Conservation (phyloP, 495 filamentous ascomycete species). For the Aspergillus cristatus region DNA sequence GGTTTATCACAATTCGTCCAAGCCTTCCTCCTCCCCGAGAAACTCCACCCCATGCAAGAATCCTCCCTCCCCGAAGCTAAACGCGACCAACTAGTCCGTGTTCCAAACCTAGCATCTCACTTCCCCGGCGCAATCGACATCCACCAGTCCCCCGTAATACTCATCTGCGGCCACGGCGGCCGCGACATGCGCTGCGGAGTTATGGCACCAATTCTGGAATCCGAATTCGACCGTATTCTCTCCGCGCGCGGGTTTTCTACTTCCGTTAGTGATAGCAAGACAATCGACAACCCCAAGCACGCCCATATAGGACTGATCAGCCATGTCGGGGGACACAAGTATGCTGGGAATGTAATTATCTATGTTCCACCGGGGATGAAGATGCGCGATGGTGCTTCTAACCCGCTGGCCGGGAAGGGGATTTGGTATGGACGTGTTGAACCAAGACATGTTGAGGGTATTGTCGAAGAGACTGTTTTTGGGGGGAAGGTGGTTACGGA, state of each 20-base stretch:
- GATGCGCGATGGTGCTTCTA: conserved; percentile 13
- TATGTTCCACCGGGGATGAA: conserved; percentile 62
- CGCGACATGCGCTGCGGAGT: conserved; percentile 75
- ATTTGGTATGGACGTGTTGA: conserved; percentile 92
- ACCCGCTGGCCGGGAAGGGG: conserved; percentile 65
- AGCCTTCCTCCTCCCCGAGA: conserved; percentile 41
- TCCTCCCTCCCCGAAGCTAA: conserved; percentile 32
- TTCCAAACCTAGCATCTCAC: conserved; percentile 19
- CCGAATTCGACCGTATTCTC: conserved; percentile 54
- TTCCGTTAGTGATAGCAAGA: conserved; percentile 7
- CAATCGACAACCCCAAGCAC: conserved; percentile 21
- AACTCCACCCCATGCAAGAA: conserved; percentile 50
- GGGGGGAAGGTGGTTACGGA: conserved; percentile 66
- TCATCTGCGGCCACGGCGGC: conserved; percentile 78
- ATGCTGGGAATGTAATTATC: conserved; percentile 85
- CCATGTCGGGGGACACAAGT: conserved; percentile 90
- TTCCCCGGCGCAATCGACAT: conserved; percentile 45
- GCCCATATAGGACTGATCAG: conserved; percentile 67
- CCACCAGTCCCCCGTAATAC: conserved; percentile 53
- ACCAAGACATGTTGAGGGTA: conserved; percentile 76
- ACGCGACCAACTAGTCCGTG: conserved; percentile 19
- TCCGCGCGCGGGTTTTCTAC: conserved; percentile 19
- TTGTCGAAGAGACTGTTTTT: conserved; percentile 71
- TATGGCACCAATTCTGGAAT: conserved; percentile 60
- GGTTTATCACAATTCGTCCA: conserved; percentile 26